Conservation (phyloP, 139 green algal genomes). For the Coccomyxa sp. region DNA sequence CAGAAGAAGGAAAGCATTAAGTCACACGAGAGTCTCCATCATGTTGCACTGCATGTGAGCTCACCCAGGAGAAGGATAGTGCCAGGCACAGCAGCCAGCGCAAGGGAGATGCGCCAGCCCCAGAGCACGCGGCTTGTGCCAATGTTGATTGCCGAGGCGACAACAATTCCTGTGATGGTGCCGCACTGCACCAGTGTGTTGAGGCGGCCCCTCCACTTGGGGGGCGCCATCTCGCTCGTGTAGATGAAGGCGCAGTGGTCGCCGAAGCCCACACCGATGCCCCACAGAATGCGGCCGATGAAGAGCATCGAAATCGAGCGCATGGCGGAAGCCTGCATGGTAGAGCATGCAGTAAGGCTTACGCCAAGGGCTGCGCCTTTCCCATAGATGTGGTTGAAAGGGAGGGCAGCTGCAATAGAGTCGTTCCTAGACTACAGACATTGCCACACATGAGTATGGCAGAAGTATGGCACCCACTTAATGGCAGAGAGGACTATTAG, state of each 20-base stretch:
- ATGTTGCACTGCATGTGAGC: background rate
- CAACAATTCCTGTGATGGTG: conserved; percentile 20
- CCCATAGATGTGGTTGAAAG: background rate
- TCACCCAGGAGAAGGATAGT: conserved; percentile 43
- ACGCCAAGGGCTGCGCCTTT: too few relatives aligned
- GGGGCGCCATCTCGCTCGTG: background rate
- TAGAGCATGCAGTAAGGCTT: background rate
- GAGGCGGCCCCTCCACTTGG: conserved; percentile 14
- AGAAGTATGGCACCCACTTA: background rate
- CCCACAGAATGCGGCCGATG: conserved; percentile 54
- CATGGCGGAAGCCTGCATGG: background rate
- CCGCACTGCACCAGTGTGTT: conserved; percentile 21
- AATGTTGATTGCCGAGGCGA: conserved; percentile 49
- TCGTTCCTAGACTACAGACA: background rate
- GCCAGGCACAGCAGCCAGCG: conserved; percentile 41
- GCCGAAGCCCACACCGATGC: conserved; percentile 60
- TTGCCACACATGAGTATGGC: background rate
- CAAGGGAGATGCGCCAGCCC: conserved; percentile 56
- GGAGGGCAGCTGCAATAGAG: background rate
- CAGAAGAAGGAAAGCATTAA: too few relatives aligned
- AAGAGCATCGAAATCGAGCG: conserved; percentile 43
- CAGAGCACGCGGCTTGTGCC: conserved; percentile 43
- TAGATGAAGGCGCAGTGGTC: conserved; percentile 26
- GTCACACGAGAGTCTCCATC: too few relatives aligned
- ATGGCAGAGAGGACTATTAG: too few relatives aligned